Base-by-base conservation (phyloP, 176 grass and related monocot species). In the Paspalum notatum region DNA sequence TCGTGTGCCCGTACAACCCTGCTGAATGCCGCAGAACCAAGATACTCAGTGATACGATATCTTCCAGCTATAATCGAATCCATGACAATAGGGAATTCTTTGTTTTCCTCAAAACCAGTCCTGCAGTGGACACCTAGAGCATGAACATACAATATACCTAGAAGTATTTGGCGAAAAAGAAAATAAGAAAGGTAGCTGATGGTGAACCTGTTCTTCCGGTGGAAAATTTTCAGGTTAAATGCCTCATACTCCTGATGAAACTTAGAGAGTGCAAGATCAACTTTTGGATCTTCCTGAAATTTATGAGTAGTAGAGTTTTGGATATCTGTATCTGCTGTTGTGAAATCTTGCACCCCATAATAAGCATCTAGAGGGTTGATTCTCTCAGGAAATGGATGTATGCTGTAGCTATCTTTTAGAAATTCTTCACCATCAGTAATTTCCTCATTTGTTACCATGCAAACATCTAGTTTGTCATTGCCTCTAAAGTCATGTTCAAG, bases 61-160 rank as follows among this genome's bases (percentile, higher is more conserved):
- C 97, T 88, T 87, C 93, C 97, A 1, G 90, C 97, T 84, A 99
- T 59, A 88, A 96, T 84, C 61, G 93, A 93, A 74, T 95, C 81
- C 21, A 99, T 84, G 74, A 93, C 71, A 82, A 99, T 93, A 72
- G 97, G 89, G 12, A 99, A 93, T 70, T 99, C 97, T 91, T 93
- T 99, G 84, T 83, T 95, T 95, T 95, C 97, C 87, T 99, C 97
- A 78, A 99, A 99, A 51, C 93, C 97, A 72, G 93, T 99, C 91
- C 97, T 99, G 93, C 77, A 87, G 76, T 72, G 68, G 53, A 93
- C 53, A 68, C 38, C 71, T 77, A 84, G 62, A 32, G 77, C 50
- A 88, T 97, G 80, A 97, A 87, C 58, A 88, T 74, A 85, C 55
- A 49, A 20, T 66, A 63, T 75, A 67, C 40, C 44, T 73, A 73